These are phyloP conservation scores for Fonticula alba DNA, from an alignment of 78 protist species.

Conservation along the genomic window DNA sequence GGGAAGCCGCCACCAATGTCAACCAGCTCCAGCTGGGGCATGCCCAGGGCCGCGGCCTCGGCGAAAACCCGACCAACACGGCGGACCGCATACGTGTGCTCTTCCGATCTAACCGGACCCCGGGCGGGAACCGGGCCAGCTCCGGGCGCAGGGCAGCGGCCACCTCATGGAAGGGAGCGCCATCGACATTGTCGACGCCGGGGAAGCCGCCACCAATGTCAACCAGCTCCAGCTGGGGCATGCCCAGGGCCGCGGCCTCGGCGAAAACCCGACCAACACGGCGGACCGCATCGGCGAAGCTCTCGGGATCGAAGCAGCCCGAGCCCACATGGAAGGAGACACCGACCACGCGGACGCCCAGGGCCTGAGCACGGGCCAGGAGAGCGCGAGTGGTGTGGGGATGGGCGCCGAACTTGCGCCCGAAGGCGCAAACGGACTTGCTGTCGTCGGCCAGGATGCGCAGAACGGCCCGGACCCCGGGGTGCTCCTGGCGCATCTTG, in stretches of 20 bases:
- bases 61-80: no score
- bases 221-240: constrained; percentile 41
- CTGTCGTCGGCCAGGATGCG: constrained; percentile 72
- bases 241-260: no score
- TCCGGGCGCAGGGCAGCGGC: constrained; percentile 9
- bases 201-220: constrained; percentile 96
- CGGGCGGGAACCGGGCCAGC: constrained; percentile 47
- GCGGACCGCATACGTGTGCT: constrained; percentile 80
- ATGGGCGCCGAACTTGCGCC: constrained; percentile 23
- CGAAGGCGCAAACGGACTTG: constrained; percentile 29
- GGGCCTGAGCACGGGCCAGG: constrained; percentile 18
- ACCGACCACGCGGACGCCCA: constrained; percentile 44
- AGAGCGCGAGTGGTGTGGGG: not conserved
- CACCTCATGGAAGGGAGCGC: constrained; percentile 36
- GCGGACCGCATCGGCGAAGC: constrained; percentile 56
- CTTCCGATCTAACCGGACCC: constrained; percentile 73
- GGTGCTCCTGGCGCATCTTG: constrained; percentile 33
- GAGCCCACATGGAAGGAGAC: constrained; percentile 83
- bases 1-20: constrained; percentile 96
- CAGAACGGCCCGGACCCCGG: constrained; percentile 25
- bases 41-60: no score
- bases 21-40: constrained; percentile 41
- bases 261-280: no score
- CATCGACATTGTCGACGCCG: constrained; percentile 35
- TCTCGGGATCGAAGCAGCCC: constrained; percentile 51